Evolutionary conservation across 2,329 filamentous ascomycete genomes (phyloP).

Genomic region (Fusarium guadeloupense): DNA sequence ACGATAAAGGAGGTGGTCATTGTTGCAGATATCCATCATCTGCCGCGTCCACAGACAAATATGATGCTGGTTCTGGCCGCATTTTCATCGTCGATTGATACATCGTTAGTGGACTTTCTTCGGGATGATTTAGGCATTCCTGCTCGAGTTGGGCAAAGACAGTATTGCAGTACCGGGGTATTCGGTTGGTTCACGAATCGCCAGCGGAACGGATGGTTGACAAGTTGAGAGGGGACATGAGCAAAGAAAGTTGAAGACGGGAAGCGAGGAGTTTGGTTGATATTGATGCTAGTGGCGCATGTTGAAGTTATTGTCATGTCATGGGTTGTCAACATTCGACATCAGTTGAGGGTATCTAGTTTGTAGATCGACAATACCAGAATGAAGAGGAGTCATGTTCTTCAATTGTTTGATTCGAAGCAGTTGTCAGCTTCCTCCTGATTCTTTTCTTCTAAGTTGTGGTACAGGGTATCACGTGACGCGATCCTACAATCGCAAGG

Average conservation of each 20-base stretch:
- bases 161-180: slow-evolving; percentile 36
- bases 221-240: slow-evolving; percentile 7
- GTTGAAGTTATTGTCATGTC: slow-evolving; percentile 1
- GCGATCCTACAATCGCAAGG: slow-evolving; percentile 24
- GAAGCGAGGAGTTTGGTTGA: slow-evolving; percentile 15
- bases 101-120: slow-evolving; percentile 63
- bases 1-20: slow-evolving; percentile 62
- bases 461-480: no score
- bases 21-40: slow-evolving; percentile 61
- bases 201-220: slow-evolving; percentile 36
- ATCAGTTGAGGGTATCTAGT: no score
- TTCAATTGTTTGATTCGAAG: slow-evolving; percentile 1
- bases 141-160: slow-evolving; percentile 35
- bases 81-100: slow-evolving; percentile 68
- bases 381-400: neutral
- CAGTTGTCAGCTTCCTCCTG: neutral
- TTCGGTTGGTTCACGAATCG: slow-evolving; percentile 40
- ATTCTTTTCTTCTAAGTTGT: neutral
- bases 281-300: slow-evolving; percentile 1
- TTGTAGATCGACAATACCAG: slow-evolving; percentile 4
- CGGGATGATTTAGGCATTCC: slow-evolving; percentile 43
- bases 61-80: slow-evolving; percentile 67
- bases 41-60: slow-evolving; percentile 61
- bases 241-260: neutral
- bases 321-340: no score